phyloP scores from a whole-genome alignment of 108 stramenopile genomes.

The Cyclotella distinguenda region DNA sequence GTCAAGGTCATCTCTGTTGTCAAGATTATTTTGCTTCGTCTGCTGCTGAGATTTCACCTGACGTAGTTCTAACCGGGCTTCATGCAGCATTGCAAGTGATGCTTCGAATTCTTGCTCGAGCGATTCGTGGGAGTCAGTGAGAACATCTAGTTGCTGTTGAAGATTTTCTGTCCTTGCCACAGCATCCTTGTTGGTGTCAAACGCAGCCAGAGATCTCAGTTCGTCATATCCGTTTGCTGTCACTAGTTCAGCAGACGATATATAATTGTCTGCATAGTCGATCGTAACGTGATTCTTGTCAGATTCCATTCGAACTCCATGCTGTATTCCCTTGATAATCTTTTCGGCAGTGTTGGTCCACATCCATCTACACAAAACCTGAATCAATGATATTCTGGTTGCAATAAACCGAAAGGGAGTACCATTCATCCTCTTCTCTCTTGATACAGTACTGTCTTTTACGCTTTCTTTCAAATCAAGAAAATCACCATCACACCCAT shows the following conservation, averaged over 20 bases:
- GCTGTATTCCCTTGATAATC: no score
- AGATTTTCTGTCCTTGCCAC: constrained; percentile 8
- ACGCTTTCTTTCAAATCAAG: neutral
- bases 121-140: constrained; percentile 24
- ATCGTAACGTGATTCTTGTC: no score
- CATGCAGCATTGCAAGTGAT: constrained; percentile 42
- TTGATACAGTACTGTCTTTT: neutral
- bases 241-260: neutral
- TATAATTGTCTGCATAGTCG: neutral
- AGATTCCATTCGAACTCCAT: no score
- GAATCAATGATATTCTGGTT: no score
- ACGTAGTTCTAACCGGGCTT: constrained; percentile 40
- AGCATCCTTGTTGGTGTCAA: neutral
- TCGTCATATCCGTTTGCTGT: neutral
- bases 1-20: neutral
- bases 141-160: constrained; percentile 13
- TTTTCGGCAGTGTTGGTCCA: no score
- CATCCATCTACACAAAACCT: no score
- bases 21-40: constrained; percentile 7
- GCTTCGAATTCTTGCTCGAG: constrained; percentile 45
- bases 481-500: neutral
- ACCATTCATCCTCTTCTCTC: neutral
- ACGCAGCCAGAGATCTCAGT: neutral
- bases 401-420: no score
- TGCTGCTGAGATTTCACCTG: constrained; percentile 16